Percentiles rank a stretch among this genome's conserved stretches.
Evolutionary conservation across 331 rosid species (phyloP).

Genomic region (Phaseolus coccineus): DNA sequence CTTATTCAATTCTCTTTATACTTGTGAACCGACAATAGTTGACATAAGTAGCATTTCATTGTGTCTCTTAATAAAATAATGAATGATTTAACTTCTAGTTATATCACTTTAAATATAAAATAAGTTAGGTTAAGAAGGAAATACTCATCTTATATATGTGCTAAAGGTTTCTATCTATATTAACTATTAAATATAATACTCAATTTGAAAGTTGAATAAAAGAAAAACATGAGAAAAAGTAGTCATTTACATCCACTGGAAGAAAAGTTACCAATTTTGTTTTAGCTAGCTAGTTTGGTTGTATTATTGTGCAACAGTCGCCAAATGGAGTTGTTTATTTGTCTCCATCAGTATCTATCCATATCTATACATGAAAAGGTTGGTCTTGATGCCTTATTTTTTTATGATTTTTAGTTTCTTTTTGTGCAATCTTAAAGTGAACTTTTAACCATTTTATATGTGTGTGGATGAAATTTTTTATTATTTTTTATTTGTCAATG

Average conservation of each 20-base stretch:
- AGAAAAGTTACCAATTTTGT: neutral
- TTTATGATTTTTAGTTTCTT: neutral
- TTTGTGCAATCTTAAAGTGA: constrained; percentile 22
- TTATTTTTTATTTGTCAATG: constrained; percentile 14
- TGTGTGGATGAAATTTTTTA: neutral
- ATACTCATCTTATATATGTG: no score
- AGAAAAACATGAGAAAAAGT: no score
- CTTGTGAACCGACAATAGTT: no score
- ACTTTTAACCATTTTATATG: neutral
- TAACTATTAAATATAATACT: no score
- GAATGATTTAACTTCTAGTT: no score
- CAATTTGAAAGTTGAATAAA: no score
- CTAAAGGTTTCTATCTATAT: no score
- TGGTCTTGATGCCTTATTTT: neutral
- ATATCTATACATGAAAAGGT: neutral
- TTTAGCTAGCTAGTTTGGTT: neutral
- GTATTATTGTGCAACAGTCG: neutral
- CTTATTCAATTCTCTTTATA: no score
- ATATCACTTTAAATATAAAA: no score
- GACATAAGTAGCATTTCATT: no score
- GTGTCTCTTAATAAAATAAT: no score
- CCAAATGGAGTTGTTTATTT: constrained; percentile 21
- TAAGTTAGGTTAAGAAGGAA: no score
- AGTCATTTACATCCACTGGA: neutral
- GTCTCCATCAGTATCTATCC: neutral